Base-by-base conservation (phyloP, 202 grass and related monocot species). In the Setaria viridis region DNA sequence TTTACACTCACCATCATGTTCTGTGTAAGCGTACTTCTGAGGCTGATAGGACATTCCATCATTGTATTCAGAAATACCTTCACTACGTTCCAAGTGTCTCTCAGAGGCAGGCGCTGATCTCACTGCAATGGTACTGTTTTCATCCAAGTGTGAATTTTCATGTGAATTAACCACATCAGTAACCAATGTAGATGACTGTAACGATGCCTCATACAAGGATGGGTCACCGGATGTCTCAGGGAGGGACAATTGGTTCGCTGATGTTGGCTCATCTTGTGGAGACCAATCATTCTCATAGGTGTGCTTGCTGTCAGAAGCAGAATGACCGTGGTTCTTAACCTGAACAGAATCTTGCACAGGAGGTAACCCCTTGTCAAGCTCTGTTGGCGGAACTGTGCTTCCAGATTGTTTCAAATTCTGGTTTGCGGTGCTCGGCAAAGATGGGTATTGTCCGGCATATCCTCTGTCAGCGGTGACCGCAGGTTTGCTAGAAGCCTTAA, bases 361-460 rank as follows among this genome's bases (percentile, higher is more conserved):
- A 77, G 86, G 76, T 76, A 87, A 53, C 62, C 70, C 80, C 43
- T 87, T 79, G 33, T 95, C 84, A 79, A 65, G 62, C 77, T 93
- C 88, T 89, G 73, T 62, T 82, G 66, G 80, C 5, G 56, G 45
- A 90, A 84, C 66, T 65, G 78, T 73, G 78, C 62, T 85, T 17
- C 30, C 32, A 77, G 79, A 83, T 85, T 87, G 88, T 81, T 93
- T 93, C n/a, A 60, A 46, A 70, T 72, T 83, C 74, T 88, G 88
- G 72, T 87, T 83, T 82, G 56, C n/a, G 0, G 76, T 64, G 70
- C 76, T 90, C 67, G 87, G 82, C 80, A 94, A 93, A 62, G 85
- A 87, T 76, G 90, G 89, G 81, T 93, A 91, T 63, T 97, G 94
- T 79, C 89, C 82, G 1, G 89, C 76, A 68, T 93, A 93, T 55